These are phyloP conservation scores for Shiraia sp. DNA, from an alignment of 2,329 filamentous ascomycete genomes.

Conservation along the genomic window DNA sequence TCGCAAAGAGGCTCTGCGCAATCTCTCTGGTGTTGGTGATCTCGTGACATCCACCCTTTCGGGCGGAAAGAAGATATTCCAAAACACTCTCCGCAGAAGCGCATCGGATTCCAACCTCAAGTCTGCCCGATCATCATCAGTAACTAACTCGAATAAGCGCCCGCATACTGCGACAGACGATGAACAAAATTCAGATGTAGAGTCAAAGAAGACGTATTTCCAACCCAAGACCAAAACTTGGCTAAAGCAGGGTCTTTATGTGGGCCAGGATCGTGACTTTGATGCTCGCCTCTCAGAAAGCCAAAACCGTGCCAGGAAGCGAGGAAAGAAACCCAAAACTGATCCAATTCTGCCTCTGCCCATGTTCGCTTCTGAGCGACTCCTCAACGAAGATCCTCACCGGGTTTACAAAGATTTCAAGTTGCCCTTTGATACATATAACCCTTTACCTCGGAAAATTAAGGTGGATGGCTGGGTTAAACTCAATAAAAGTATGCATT, in stretches of 20 bases:
- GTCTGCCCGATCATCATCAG: conserved; percentile 14
- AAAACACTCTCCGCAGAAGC: conserved; percentile 31
- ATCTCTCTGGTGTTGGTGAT: conserved; percentile 33
- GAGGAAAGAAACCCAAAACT: conserved; percentile 43
- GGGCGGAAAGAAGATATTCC: conserved; percentile 41
- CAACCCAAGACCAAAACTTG: conserved; percentile 69
- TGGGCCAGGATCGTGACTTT: conserved; percentile 67
- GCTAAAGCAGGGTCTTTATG: conserved; percentile 81
- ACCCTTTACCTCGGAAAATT: conserved; percentile 81
- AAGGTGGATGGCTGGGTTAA: conserved; percentile 94
- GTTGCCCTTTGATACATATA: conserved; percentile 87
- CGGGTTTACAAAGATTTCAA: conserved; percentile 72
- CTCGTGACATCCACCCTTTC: conserved; percentile 38
- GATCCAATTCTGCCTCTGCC: conserved; percentile 71
- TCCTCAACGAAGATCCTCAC: conserved; percentile 63
- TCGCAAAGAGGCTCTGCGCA: conserved; percentile 38
- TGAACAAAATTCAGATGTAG: conserved; percentile 16
- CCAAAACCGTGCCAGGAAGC: conserved; percentile 45
- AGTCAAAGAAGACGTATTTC: conserved; percentile 23
- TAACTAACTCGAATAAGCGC: conserved; percentile 25
- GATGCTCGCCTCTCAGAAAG: conserved; percentile 52
- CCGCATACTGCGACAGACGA: conserved; percentile 23
- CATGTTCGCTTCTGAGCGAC: conserved; percentile 74
- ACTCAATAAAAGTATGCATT: conserved; percentile 78
- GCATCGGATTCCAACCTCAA: conserved; percentile 29